Conservation (phyloP, 306 rosid genomes). For the Medicago arabica region DNA sequence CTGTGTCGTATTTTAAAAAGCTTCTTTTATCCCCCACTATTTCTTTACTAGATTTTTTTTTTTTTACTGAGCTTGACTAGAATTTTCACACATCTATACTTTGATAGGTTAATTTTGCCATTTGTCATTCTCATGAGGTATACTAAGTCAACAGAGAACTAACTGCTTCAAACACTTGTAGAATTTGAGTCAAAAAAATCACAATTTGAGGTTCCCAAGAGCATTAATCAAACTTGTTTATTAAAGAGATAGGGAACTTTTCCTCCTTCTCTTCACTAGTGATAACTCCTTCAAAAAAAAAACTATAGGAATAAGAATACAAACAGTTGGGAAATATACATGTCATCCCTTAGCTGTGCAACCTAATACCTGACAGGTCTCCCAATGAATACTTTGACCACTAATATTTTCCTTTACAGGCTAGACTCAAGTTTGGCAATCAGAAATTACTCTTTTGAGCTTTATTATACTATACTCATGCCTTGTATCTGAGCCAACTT, state of each 20-base stretch:
- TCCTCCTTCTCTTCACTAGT: slow-evolving; percentile 22
- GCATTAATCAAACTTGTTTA: slow-evolving; percentile 7
- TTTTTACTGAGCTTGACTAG: neutral
- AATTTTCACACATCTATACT: neutral
- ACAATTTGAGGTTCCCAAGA: neutral
- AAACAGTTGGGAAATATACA: slow-evolving; percentile 30
- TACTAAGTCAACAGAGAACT: neutral
- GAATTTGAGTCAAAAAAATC: slow-evolving; percentile 23
- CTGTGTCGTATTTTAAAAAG: too few relatives aligned
- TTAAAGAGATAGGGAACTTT: slow-evolving; percentile 11
- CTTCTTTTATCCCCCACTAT: too few relatives aligned
- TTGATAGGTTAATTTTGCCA: neutral
- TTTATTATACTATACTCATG: neutral
- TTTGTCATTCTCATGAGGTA: neutral
- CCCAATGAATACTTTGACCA: slow-evolving; percentile 22
- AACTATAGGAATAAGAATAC: slow-evolving; percentile 32
- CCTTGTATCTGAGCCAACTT: slow-evolving; percentile 28
- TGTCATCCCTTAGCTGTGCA: slow-evolving; percentile 24
- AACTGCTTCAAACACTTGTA: neutral
- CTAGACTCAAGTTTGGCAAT: slow-evolving; percentile 7
- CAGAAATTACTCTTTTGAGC: slow-evolving; percentile 1
- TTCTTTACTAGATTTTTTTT: neutral
- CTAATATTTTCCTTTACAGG: slow-evolving; percentile 23
- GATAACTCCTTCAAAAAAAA: slow-evolving; percentile 12
- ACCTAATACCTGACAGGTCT: slow-evolving; percentile 18